phyloP scores from a whole-genome alignment of 441 rosid genomes.

The Adansonia grandidieri region DNA sequence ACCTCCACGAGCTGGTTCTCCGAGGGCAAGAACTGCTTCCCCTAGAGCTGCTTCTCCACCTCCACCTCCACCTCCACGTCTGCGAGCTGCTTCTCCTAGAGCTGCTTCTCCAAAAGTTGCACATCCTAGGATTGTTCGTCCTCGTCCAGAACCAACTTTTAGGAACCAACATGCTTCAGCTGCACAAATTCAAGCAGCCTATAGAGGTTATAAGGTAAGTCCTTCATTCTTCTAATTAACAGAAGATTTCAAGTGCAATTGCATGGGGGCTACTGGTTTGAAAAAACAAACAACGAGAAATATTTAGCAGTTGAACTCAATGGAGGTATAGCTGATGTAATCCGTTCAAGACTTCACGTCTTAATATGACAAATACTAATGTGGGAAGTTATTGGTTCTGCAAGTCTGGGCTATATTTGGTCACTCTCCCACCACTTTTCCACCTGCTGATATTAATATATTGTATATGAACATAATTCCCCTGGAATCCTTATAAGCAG shows the following conservation, averaged over 20 bases:
- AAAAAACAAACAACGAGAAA: not conserved
- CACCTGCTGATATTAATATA: too few relatives aligned
- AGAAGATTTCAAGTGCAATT: not conserved
- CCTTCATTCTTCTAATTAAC: not conserved
- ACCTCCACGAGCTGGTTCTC: too few relatives aligned
- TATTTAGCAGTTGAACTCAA: not conserved
- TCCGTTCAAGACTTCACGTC: not conserved
- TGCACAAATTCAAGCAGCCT: constrained; percentile 85
- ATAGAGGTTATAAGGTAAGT: constrained; percentile 76
- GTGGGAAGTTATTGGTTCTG: not conserved
- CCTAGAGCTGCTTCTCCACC: too few relatives aligned
- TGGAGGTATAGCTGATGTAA: not conserved
- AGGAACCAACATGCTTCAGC: constrained; percentile 78
- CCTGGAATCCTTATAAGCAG: too few relatives aligned
- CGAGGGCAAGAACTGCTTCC: too few relatives aligned
- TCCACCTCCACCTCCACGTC: too few relatives aligned
- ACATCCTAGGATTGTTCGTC: constrained; percentile 42
- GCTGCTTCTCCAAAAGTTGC: constrained; percentile 42
- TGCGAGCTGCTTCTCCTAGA: not conserved
- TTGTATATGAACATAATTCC: too few relatives aligned
- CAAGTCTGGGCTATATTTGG: too few relatives aligned
- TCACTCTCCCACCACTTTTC: too few relatives aligned
- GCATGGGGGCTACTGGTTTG: not conserved
- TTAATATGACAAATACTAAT: not conserved
- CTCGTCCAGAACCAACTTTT: constrained; percentile 74